Evolutionary conservation across 345 rosid genomes (phyloP).

Genomic region (Salix udensis): DNA sequence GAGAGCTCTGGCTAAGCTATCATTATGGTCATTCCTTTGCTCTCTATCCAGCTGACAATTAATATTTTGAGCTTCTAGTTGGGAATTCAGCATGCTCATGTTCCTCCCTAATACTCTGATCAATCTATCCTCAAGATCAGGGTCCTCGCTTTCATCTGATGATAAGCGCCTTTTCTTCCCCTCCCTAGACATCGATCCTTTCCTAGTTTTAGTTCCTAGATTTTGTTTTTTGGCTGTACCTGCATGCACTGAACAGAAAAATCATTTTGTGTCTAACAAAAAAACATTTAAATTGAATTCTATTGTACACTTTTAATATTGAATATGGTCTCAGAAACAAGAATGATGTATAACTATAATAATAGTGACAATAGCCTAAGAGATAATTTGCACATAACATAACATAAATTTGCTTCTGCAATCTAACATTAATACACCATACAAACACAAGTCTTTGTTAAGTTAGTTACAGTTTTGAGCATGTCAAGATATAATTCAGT

Average conservation of each 20-base stretch:
- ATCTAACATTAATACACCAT: neutral
- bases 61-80: slow-evolving; percentile 25
- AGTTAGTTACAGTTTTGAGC: neutral
- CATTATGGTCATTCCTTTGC: slow-evolving; percentile 19
- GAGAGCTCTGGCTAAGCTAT: slow-evolving; percentile 18
- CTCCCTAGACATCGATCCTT: slow-evolving; percentile 16
- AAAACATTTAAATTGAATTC: neutral
- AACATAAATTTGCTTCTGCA: neutral
- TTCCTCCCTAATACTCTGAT: slow-evolving; percentile 22
- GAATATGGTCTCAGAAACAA: neutral
- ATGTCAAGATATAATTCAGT: neutral
- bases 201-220: slow-evolving; percentile 8
- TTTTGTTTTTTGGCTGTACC: slow-evolving; percentile 10
- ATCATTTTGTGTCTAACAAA: neutral
- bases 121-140: slow-evolving; percentile 11
- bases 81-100: slow-evolving; percentile 13
- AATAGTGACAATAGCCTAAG: too few species aligned
- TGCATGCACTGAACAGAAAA: slow-evolving; percentile 2
- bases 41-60: slow-evolving; percentile 22
- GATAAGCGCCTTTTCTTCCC: slow-evolving; percentile 20
- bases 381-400: neutral
- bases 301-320: neutral
- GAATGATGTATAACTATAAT: neutral
- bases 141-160: slow-evolving; percentile 10
- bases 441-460: neutral